These are phyloP conservation scores for Stereum hirsutum DNA, from an alignment of 1,284 basidiomycete genomes.

Conservation along the genomic window DNA sequence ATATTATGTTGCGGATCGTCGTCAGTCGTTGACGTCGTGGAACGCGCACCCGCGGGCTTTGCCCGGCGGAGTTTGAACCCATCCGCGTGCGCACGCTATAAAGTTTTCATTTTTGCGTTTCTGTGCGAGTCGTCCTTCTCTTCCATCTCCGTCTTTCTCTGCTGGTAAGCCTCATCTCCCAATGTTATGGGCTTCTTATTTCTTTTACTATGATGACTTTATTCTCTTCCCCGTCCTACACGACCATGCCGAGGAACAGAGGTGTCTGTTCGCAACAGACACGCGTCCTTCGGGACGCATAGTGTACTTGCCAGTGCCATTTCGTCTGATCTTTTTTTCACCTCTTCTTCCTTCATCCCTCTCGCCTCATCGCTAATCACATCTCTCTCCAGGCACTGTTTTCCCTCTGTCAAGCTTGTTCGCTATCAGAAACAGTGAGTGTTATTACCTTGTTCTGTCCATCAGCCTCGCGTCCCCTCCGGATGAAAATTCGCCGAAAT, in stretches of 20 bases:
- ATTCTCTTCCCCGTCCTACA: conserved; percentile 83
- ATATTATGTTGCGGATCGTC: background rate
- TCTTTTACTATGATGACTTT: conserved; percentile 46
- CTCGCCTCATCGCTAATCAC: conserved; percentile 10
- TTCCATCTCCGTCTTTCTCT: background rate
- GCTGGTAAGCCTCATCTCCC: background rate
- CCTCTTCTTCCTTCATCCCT: background rate
- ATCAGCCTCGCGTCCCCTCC: conserved; percentile 12
- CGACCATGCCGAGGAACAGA: conserved; percentile 72
- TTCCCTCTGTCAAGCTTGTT: background rate
- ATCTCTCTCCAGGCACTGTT: background rate
- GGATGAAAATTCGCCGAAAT: conserved; percentile 60
- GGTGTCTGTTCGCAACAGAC: conserved; percentile 66
- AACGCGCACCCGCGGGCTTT: too few relatives aligned
- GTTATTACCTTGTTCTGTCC: conserved; percentile 4
- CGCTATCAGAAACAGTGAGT: conserved; percentile 19
- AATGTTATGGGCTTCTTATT: background rate
- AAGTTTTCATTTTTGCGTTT: too few relatives aligned
- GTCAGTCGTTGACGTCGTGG: conserved; percentile 1
- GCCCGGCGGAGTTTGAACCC: too few relatives aligned
- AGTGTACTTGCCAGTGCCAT: conserved; percentile 81
- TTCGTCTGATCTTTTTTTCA: conserved; percentile 47
- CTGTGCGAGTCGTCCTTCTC: too few relatives aligned
- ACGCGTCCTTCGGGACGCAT: conserved; percentile 46
- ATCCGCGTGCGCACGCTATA: too few relatives aligned